Percentiles rank a stretch among this genome's conserved stretches.
phyloP scores from a whole-genome alignment of 805 yeast species.

The Tetrapisispora iriomotensis region DNA sequence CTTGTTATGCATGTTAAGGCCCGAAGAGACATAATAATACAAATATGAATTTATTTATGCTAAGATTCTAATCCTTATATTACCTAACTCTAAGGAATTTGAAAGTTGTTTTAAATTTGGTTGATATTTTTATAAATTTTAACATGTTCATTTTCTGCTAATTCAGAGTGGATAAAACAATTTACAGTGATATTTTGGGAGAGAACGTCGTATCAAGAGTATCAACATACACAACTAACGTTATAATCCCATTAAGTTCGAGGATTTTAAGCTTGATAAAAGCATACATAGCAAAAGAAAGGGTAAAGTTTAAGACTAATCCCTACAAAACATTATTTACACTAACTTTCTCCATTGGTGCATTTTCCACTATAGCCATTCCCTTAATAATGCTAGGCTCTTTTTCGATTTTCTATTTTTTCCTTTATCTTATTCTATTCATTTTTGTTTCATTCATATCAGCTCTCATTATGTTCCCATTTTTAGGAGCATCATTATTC shows the following conservation, averaged over 20 bases:
- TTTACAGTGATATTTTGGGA: slow-evolving; percentile 3
- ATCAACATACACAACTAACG: neutral
- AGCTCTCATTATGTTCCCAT: slow-evolving; percentile 21
- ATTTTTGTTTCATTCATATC: slow-evolving; percentile 15
- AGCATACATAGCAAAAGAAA: slow-evolving; percentile 2
- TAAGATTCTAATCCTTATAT: too few relatives aligned
- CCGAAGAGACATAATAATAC: too few relatives aligned
- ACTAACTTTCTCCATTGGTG: slow-evolving; percentile 1
- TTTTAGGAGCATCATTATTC: slow-evolving; percentile 18
- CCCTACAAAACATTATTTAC: slow-evolving; percentile 18
- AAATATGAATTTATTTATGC: too few relatives aligned
- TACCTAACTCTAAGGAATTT: too few relatives aligned
- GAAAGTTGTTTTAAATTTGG: too few relatives aligned
- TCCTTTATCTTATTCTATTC: slow-evolving; percentile 18
- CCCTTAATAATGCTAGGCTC: slow-evolving; percentile 13
- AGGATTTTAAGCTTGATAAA: slow-evolving; percentile 1
- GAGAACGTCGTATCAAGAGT: neutral
- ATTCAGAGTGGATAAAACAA: too few relatives aligned
- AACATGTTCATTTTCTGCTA: too few relatives aligned
- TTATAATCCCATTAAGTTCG: neutral
- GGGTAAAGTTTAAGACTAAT: slow-evolving; percentile 10
- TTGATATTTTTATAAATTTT: too few relatives aligned
- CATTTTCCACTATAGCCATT: neutral
- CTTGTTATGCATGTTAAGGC: too few relatives aligned
- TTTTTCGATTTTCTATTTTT: slow-evolving; percentile 14